Percentiles rank a stretch among this genome's conserved stretches.
These are phyloP conservation scores for Cinnamomum chago DNA, from an alignment of 164 flowering plant species.

Conservation along the genomic window DNA sequence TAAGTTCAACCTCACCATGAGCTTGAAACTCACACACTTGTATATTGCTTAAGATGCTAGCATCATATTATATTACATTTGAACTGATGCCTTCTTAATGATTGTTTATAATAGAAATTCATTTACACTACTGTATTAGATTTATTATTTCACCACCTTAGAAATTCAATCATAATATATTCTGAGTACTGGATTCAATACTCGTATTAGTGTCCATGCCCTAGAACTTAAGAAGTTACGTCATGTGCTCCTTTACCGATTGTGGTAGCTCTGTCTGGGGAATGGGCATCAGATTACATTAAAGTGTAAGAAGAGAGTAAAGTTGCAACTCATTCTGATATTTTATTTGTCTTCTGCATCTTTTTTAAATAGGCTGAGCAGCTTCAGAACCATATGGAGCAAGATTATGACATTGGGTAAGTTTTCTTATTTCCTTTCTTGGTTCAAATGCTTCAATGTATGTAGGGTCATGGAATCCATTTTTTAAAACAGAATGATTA, in stretches of 20 bases:
- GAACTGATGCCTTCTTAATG: not conserved
- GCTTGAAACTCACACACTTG: not conserved
- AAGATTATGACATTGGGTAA: conserved; percentile 46
- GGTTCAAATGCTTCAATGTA: not conserved
- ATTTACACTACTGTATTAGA: not conserved
- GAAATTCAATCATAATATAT: too few relatives aligned
- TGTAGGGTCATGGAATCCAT: not conserved
- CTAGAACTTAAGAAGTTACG: not conserved
- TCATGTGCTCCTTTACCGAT: not conserved
- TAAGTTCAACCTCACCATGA: conserved; percentile 26
- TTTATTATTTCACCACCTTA: too few relatives aligned
- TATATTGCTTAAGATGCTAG: not conserved
- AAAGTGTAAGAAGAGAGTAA: conserved; percentile 11
- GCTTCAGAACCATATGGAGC: conserved; percentile 44
- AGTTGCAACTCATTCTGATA: conserved; percentile 13
- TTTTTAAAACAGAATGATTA: not conserved
- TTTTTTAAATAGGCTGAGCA: conserved; percentile 35
- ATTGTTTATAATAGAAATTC: too few relatives aligned
- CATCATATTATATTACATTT: not conserved
- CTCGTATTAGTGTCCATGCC: not conserved
- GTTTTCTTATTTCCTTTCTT: not conserved
- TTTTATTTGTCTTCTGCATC: not conserved
- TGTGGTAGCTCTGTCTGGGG: not conserved
- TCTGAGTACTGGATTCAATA: too few relatives aligned
- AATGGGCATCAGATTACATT: not conserved